Evolutionary conservation across 228 moss, liverwort and hornwort species (phyloP).

Genomic region (Sphagnum fallax): DNA sequence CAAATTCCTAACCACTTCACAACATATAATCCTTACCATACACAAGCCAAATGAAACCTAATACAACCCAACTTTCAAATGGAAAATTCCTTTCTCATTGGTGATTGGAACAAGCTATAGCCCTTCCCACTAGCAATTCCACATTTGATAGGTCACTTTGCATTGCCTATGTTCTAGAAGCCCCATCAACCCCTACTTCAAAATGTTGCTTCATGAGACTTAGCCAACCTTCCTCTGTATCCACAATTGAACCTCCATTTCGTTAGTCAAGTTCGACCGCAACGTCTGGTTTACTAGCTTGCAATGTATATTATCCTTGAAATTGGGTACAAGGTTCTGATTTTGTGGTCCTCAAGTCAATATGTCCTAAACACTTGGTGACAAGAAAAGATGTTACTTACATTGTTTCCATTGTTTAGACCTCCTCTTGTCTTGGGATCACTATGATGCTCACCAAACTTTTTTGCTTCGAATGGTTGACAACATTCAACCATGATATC

Average conservation of each 20-base stretch:
- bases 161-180: conserved; percentile 89
- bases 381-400: conserved; percentile 30
- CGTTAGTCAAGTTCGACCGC: conserved; percentile 71
- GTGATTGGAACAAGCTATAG: conserved; percentile 76
- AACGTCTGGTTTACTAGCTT: conserved; percentile 30
- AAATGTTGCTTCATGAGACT: conserved; percentile 76
- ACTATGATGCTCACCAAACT: conserved; percentile 39
- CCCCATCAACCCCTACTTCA: conserved; percentile 81
- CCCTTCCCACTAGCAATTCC: conserved; percentile 87
- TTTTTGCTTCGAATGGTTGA: conserved; percentile 80
- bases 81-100: conserved; percentile 42
- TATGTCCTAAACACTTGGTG: background rate
- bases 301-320: background rate
- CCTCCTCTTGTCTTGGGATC: conserved; percentile 63
- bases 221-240: conserved; percentile 68
- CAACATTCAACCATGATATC: conserved; percentile 98
- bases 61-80: conserved; percentile 17
- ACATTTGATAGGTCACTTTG: conserved; percentile 90
- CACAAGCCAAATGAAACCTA: no score
- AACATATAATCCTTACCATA: no score
- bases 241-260: conserved; percentile 66
- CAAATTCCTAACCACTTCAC: no score
- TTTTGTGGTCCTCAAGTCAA: no score
- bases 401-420: conserved; percentile 51
- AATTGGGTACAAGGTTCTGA: no score